Conservation (phyloP, 2,329 filamentous ascomycete species). For the Bipolaris gigantea region DNA sequence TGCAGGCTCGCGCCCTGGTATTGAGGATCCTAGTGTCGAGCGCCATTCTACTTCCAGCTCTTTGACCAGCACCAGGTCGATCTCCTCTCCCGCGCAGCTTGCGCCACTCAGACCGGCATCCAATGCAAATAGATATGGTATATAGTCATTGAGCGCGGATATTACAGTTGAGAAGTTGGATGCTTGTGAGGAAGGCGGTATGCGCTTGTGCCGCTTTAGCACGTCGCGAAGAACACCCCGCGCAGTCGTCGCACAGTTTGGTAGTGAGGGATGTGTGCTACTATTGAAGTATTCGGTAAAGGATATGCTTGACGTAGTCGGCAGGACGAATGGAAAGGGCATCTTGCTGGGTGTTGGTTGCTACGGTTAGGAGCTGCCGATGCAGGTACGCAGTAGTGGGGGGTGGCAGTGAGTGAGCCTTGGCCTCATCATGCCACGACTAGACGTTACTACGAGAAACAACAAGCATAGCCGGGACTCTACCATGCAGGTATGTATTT, state of each 20-base stretch:
- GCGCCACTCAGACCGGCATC: constrained; percentile 69
- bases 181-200: constrained; percentile 70
- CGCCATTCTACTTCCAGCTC: constrained; percentile 78
- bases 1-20: constrained; percentile 60
- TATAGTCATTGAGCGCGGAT: constrained; percentile 71
- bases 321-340: constrained; percentile 87
- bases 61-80: constrained; percentile 68
- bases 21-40: constrained; percentile 69
- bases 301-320: constrained; percentile 84
- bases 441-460: not conserved
- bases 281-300: constrained; percentile 78
- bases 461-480: not conserved
- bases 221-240: constrained; percentile 80
- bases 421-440: constrained; percentile 22
- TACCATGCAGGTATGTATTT: not conserved
- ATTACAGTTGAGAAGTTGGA: constrained; percentile 71
- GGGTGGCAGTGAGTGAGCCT: constrained; percentile 23
- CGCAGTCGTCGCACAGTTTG: constrained; percentile 77
- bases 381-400: constrained; percentile 35
- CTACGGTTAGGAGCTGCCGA: constrained; percentile 18
- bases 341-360: constrained; percentile 53
- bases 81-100: constrained; percentile 60
- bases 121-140: constrained; percentile 80
- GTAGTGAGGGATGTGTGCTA: constrained; percentile 85
- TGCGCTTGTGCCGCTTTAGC: constrained; percentile 86